These are phyloP conservation scores for Sophora flavescens DNA, from an alignment of 306 rosid genomes.

Conservation along the genomic window DNA sequence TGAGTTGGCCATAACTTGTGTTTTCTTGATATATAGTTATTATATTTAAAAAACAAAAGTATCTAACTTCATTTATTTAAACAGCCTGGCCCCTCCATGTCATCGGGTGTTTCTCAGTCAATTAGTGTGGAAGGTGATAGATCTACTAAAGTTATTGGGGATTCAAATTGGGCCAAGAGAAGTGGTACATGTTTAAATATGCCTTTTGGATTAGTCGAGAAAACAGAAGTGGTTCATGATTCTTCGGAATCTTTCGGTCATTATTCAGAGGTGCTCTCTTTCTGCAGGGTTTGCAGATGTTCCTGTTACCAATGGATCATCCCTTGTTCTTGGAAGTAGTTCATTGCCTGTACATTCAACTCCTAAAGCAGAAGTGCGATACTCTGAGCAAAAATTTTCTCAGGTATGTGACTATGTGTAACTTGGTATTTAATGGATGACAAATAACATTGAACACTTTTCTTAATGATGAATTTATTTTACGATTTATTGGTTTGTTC, in stretches of 20 bases:
- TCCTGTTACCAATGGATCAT: conserved; percentile 58
- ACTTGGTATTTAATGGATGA: conserved; percentile 36
- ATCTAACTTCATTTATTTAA: conserved; percentile 52
- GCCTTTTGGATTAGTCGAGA: conserved; percentile 52
- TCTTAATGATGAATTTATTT: not conserved
- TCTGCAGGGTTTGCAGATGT: conserved; percentile 43
- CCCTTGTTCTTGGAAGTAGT: conserved; percentile 56
- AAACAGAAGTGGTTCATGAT: conserved; percentile 52
- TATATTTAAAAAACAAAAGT: conserved; percentile 29
- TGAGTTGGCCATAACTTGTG: conserved; percentile 26
- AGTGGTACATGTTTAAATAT: conserved; percentile 46
- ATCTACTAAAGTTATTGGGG: conserved; percentile 53
- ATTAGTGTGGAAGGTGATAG: conserved; percentile 59
- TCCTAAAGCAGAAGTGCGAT: conserved; percentile 55
- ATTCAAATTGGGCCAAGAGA: conserved; percentile 48
- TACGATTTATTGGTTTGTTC: conserved; percentile 10
- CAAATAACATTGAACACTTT: conserved; percentile 26
- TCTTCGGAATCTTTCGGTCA: conserved; percentile 58
- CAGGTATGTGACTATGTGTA: conserved; percentile 75
- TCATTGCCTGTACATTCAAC: conserved; percentile 53
- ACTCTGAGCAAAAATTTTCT: conserved; percentile 67
- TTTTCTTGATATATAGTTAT: not conserved
- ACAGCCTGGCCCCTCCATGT: conserved; percentile 75
- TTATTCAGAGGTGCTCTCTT: conserved; percentile 62
- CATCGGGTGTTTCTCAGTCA: conserved; percentile 60